These are phyloP conservation scores for Amanita jacksonii DNA, from an alignment of 768 basidiomycete species.

Conservation along the genomic window DNA sequence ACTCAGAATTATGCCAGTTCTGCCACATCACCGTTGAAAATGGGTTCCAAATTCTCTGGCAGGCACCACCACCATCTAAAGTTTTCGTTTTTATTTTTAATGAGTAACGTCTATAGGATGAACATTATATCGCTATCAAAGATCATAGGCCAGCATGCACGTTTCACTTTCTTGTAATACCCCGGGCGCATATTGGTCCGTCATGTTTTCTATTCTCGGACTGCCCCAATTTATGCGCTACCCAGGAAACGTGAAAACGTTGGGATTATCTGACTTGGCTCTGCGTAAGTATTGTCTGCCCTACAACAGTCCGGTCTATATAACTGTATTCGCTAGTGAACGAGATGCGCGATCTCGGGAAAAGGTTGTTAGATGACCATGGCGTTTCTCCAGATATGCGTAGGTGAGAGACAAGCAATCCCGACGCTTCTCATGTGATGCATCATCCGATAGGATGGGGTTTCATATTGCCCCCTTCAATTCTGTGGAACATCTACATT, in stretches of 20 bases:
- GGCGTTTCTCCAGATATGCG: slow-evolving; percentile 19
- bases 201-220: not conserved
- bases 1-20: slow-evolving; percentile 26
- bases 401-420: slow-evolving; percentile 26
- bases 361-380: not conserved
- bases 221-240: not conserved
- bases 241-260: slow-evolving; percentile 2
- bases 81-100: not conserved
- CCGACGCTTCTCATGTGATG: not conserved
- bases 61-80: slow-evolving; percentile 23
- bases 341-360: not conserved
- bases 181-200: slow-evolving; percentile 43
- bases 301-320: not conserved
- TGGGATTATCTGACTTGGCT: not conserved
- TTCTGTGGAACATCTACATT: slow-evolving; percentile 62
- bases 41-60: slow-evolving; percentile 40
- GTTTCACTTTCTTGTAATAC: slow-evolving; percentile 43
- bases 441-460: slow-evolving; percentile 44
- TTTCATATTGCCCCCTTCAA: slow-evolving; percentile 80
- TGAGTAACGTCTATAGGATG: slow-evolving; percentile 25
- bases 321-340: not conserved
- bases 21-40: slow-evolving; percentile 32
- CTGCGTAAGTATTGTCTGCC: slow-evolving; percentile 2
- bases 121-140: slow-evolving; percentile 39
- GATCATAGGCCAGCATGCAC: slow-evolving; percentile 39